A percentile compares a stretch with the other conserved stretches of the same genome.
Conservation (phyloP, 108 stramenopile species). For the Fragilaria crotonensis region DNA sequence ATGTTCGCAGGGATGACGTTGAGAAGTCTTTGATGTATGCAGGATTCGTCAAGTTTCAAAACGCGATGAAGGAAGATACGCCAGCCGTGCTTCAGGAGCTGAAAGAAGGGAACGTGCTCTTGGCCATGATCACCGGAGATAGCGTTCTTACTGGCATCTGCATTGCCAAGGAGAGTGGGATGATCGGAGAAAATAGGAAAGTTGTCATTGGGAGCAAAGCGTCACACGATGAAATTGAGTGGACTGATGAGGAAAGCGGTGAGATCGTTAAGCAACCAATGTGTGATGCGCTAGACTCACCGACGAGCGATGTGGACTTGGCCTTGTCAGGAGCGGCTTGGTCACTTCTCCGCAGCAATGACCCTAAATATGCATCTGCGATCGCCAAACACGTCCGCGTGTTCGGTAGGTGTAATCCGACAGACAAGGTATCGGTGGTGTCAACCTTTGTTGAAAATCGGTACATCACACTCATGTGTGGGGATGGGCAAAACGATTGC, state of each 20-base stretch:
- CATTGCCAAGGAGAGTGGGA: slow-evolving; percentile 83
- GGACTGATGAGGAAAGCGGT: neutral
- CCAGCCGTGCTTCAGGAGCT: slow-evolving; percentile 78
- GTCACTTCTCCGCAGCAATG: neutral
- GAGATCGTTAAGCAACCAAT: slow-evolving; percentile 4
- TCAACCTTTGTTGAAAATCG: slow-evolving; percentile 86
- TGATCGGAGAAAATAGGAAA: slow-evolving; percentile 21
- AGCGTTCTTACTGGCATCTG: slow-evolving; percentile 88
- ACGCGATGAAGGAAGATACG: slow-evolving; percentile 90
- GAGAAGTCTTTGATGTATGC: slow-evolving; percentile 77
- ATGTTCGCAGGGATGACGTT: slow-evolving; percentile 46
- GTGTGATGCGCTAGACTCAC: neutral
- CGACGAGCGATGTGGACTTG: neutral
- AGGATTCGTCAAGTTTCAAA: slow-evolving; percentile 91
- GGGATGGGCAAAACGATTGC: slow-evolving; percentile 98
- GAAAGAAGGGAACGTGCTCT: slow-evolving; percentile 43
- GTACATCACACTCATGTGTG: slow-evolving; percentile 89
- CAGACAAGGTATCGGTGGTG: slow-evolving; percentile 93
- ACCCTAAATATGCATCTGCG: neutral
- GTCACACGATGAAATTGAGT: neutral
- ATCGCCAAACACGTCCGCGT: slow-evolving; percentile 35
- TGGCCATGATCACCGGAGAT: slow-evolving; percentile 97
- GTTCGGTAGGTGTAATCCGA: slow-evolving; percentile 92
- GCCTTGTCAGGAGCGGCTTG: slow-evolving; percentile 2
- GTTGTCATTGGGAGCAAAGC: neutral